These are phyloP conservation scores for Auriscalpium vulgare DNA, from an alignment of 768 basidiomycete genomes.

Conservation along the genomic window DNA sequence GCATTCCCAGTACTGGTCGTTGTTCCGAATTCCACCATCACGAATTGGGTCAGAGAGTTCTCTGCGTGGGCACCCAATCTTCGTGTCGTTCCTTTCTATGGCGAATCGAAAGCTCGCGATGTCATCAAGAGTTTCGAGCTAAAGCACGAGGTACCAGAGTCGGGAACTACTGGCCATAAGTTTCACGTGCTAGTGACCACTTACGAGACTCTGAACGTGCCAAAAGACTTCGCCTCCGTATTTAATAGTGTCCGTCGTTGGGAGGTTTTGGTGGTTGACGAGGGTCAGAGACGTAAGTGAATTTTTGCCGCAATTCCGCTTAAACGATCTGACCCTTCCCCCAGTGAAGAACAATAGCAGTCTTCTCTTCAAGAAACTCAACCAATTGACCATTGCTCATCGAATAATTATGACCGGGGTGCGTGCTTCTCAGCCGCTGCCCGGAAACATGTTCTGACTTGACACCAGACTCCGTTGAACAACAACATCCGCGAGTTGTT, in stretches of 20 bases:
- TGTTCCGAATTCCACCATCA: constrained; percentile 94
- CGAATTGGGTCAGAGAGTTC: constrained; percentile 94
- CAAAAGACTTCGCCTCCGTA: constrained; percentile 60
- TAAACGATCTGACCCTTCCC: constrained; percentile 6
- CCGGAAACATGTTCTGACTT: not conserved
- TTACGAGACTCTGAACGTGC: constrained; percentile 73
- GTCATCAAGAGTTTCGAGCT: constrained; percentile 80
- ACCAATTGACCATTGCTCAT: constrained; percentile 70
- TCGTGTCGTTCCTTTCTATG: constrained; percentile 78
- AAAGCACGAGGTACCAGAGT: constrained; percentile 38
- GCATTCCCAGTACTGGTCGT: constrained; percentile 81
- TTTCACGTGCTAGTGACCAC: constrained; percentile 92
- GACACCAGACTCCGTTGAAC: constrained; percentile 76
- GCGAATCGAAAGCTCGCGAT: constrained; percentile 72
- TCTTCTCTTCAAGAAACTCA: constrained; percentile 74
- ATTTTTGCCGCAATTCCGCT: constrained; percentile 3
- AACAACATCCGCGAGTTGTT: constrained; percentile 96
- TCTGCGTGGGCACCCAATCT: constrained; percentile 74
- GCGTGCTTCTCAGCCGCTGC: constrained; percentile 18
- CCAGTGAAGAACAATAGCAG: constrained; percentile 79
- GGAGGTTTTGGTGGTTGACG: constrained; percentile 92
- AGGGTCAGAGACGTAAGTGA: constrained; percentile 79
- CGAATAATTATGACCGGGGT: constrained; percentile 88
- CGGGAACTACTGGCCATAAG: constrained; percentile 45
- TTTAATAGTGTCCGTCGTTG: constrained; percentile 84